phyloP scores from a whole-genome alignment of 129 eudicot genomes.

The Arctium lappa region DNA sequence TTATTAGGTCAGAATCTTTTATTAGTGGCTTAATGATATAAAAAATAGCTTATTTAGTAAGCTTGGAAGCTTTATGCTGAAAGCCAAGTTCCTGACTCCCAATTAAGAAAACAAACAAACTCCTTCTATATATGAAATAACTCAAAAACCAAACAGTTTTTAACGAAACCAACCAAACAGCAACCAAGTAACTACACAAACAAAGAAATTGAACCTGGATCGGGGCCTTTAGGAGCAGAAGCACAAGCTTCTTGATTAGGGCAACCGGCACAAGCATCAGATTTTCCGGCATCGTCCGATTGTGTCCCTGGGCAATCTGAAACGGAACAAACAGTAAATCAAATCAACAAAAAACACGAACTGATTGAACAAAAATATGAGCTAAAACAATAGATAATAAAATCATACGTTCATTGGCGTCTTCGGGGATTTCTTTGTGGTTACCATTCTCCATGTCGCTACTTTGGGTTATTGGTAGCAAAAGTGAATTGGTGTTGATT shows the following conservation, averaged over 20 bases:
- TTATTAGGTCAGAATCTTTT: background rate
- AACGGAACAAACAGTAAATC: background rate
- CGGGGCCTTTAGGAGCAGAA: conserved; percentile 98
- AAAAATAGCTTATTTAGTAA: background rate
- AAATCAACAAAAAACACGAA: background rate
- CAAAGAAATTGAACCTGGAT: conserved; percentile 49
- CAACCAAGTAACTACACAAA: background rate
- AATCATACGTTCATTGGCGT: conserved; percentile 84
- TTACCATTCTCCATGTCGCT: conserved; percentile 52
- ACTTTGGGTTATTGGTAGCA: background rate
- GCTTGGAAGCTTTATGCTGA: too few relatives aligned
- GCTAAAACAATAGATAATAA: background rate
- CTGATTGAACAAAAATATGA: background rate
- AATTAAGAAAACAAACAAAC: too few relatives aligned
- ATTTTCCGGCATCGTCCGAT: conserved; percentile 82
- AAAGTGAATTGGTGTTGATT: background rate
- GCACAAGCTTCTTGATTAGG: conserved; percentile 95
- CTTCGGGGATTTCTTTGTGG: conserved; percentile 55
- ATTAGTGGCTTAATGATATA: background rate
- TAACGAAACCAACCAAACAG: too few relatives aligned
- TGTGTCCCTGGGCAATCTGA: conserved; percentile 92
- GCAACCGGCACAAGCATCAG: conserved; percentile 85
- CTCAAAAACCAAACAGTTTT: too few relatives aligned
- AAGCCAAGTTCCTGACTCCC: too few relatives aligned
- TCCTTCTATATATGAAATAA: too few relatives aligned